phyloP scores from a whole-genome alignment of 2,329 filamentous ascomycete species.

The Monosporascus cannonballus region DNA sequence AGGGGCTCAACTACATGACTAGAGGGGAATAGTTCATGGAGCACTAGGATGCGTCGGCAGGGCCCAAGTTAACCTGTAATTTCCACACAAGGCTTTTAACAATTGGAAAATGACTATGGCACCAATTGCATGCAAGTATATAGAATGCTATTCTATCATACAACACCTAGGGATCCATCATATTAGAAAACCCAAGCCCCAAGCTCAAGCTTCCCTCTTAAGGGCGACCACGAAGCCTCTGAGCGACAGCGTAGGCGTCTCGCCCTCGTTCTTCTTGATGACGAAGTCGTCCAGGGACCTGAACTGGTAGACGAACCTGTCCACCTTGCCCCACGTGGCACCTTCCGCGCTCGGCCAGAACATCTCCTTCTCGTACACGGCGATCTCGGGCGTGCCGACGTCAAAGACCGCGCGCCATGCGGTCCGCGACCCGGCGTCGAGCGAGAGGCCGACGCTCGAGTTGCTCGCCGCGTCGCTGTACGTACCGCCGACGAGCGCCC shows the following conservation, averaged over 20 bases:
- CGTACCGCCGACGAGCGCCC: conserved; percentile 26
- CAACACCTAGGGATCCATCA: no score
- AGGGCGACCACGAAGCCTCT: conserved; percentile 14
- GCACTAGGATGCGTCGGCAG: no score
- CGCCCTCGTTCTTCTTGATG: conserved; percentile 7
- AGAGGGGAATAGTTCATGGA: no score
- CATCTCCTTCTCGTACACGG: conserved; percentile 10
- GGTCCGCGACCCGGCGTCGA: conserved; percentile 9
- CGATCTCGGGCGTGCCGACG: conserved; percentile 11
- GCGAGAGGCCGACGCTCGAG: conserved; percentile 31
- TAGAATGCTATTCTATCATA: not conserved
- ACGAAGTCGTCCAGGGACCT: conserved; percentile 21
- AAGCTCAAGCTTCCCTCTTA: conserved; percentile 5
- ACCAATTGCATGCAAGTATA: no score
- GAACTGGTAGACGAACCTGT: conserved; percentile 21
- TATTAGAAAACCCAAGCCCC: not conserved
- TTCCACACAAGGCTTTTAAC: no score
- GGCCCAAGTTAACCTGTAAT: no score
- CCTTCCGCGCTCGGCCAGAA: conserved; percentile 20
- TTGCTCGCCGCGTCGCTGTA: conserved; percentile 32
- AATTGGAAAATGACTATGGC: no score
- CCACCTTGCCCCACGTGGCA: conserved; percentile 19
- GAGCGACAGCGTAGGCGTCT: conserved; percentile 10
- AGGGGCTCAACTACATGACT: no score
- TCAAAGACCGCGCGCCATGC: conserved; percentile 21